Evolutionary conservation across 1,284 basidiomycete species (phyloP), one percentile per base, ranked within the genome.

Genomic region (Ustilago crameri): DNA sequence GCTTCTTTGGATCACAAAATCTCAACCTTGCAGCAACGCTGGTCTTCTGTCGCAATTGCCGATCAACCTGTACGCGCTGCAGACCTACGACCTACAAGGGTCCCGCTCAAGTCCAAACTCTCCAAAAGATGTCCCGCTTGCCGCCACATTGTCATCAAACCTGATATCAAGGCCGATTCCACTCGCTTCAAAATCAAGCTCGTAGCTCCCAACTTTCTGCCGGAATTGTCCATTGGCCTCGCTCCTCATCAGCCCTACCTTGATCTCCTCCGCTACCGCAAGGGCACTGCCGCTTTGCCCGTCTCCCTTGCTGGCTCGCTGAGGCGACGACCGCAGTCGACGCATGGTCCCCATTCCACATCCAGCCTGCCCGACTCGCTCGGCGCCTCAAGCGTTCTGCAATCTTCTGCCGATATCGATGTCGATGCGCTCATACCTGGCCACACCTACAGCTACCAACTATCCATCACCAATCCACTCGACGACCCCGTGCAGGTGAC

Each of bases 141-240:
- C 83, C 90, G 92, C 15, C 95, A 98, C 84, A 95, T 98, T 74
- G 88, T 98, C 63, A 95, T 98, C 85, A 96, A 97, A 81, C 96
- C 96, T 1, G 96, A 99, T 83, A 91, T 94, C 78, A 98, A 98
- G 83, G 91, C 94, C 0, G 91, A 93, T 75, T 93, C 92, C 7
- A 91, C 92, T 32, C 89, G 92, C 7, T 97, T 91, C 88, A 98
- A 98, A 85, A 98, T 98, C 85, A 97, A 96, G 84, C 90, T 97
- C 45, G 91, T 95, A 45, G 96, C 95, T 0, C 88, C 90, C 24
- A 95, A 92, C 83, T 98, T 97, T 84, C 86, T 99, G 17, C 96
- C 95, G 0, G 88, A 91, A 2, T 91, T 97, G 40, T 88, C 89
- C n/a, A 56, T 75, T 24, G 15, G 34, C 10, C 61, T 74, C 10